Evolutionary conservation across 148 eudicot genomes (phyloP), one percentile per base, ranked within the genome.

Genomic region (Talinum fruticosum): DNA sequence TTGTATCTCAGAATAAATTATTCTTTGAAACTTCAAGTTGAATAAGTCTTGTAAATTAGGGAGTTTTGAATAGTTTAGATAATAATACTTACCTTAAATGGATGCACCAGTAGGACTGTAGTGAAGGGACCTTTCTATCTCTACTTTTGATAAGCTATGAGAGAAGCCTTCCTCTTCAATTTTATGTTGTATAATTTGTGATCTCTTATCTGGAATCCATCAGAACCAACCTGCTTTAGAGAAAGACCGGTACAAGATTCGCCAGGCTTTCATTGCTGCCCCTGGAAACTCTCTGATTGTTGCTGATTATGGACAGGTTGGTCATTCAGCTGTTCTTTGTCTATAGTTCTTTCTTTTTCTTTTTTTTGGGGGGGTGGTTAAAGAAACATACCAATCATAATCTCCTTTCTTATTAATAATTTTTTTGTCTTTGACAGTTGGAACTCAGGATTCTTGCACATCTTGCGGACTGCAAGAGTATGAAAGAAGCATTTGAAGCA

Each of bases 211-310:
- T 86, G 36, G 65, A 47, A 65, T 49, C 66, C 53, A 75, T 71
- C 95, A 96, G 99, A 96, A 93, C 78, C 99, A 96, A 77, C 99
- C 99, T 84, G 99, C 99, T 71, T 81, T 96, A 80, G 99, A 96
- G 87, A 96, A 96, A 82, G 99, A 96, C 71, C 86, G 97, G 75
- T 96, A 96, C 79, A 96, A 93, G 90, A 96, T 96, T 38, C 99
- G 99, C 66, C 93, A 91, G 79, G 97, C 99, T 69, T 96, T 96
- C 83, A 82, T 96, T 83, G 97, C 99, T 79, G 79, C 92, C 72
- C 95, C 93, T 19, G 99, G 97, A 65, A 96, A 96, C 79, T 90
- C 97, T 3, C 88, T 96, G 64, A 85, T 96, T 72, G 99, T 96
- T 84, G 99, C 99, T 85, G 99, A 96, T 87, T 96, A 96, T 82